Evolutionary conservation across 1,284 basidiomycete genomes (phyloP), one percentile per base, ranked within the genome.

Genomic region (Cerioporus squamosus): DNA sequence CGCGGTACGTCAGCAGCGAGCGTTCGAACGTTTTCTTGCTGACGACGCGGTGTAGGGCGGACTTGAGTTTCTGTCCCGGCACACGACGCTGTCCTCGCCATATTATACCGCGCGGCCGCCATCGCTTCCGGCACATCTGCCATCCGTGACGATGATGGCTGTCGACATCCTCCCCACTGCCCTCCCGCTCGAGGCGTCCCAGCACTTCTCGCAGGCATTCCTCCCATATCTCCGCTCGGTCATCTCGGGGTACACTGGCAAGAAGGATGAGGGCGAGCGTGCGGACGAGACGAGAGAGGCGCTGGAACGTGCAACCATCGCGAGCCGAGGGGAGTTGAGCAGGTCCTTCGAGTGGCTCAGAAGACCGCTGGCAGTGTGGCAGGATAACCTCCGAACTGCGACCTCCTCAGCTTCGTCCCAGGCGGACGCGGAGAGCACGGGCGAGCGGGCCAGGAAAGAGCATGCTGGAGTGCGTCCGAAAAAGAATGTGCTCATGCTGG

Each of bases 81-180:
- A 87, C 6, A 91, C 93, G 1, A 95, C 94, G 0, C 84, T 90
- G 45, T 90, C 90, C 23, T 76, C 83, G 18, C 94, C 94, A 0
- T 88, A 85, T 68, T 94, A 86, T 71, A 81, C 77, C 38, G 72
- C 80, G 63, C 80, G 74, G 29, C 83, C 81, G 1, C 55, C 69
- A 3, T 67, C 70, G 8, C 74, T 80, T 12, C 79, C 80, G 1
- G 65, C 74, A 0, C 70, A 81, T 51, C 76, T 86, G 2, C 84
- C 85, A 0, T 77, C 81, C 0, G 80, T 93, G 4, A 84, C 90
- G 51, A 85, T 95, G 67, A 93, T 94, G 84, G 85, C 91, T 0
- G 89, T 95, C 50, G 95, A 97, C 68, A 96, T 97, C 63, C 82
- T 96, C 2, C 95, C 94, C 0, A 84, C 94, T 0, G 85, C 90